Evolutionary conservation across 2,329 filamentous ascomycete species (phyloP), one percentile per base, ranked within the genome.

Genomic region (Beauveria pseudobassiana): DNA sequence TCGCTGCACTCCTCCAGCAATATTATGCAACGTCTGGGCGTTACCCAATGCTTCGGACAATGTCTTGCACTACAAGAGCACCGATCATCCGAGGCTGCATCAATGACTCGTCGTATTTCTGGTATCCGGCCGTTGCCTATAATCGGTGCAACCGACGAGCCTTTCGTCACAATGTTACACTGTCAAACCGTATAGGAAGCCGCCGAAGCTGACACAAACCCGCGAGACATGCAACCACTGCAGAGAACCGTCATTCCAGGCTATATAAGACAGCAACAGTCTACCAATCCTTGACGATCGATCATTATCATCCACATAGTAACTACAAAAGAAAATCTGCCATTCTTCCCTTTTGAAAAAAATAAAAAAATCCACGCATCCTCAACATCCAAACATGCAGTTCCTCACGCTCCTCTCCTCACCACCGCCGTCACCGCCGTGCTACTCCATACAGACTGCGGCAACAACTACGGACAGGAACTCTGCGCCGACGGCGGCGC

Each of bases 401-500:
- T 46, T 54, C 42, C 38, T 60, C 42, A 10, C 49, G 12, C 22
- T 53, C 49, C 49, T 60, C 49, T 38, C 40, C 49, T 60, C 26
- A 28, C 16, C 20, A 28, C 26, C 20, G 16, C 16, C 28, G 49
- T 20, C 42, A 2, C 42, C 3, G 58, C 58, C 49, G 49, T 30
- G 3, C 2, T 6, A 4, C 18, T 60, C 49, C n/a, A 51, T 50
- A 54, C 58, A 1, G 1, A 2, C n/a, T 60, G 58, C 49, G 58
- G 58, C 50, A 60, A 60, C 50, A 48, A 60, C 50, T 60, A 60
- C 58, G 58, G 58, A 20, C 49, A 60, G 42, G 58, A 60, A 18
- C 1, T 54, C 4, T 60, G 58, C 42, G 49, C 34, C 28, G 58
- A 60, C 49, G 48, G 46, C 18, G 58, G 58, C 30, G 58, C 58